Base-by-base conservation (phyloP, 139 green algal genomes). In the Chlamydomonas incerta region DNA sequence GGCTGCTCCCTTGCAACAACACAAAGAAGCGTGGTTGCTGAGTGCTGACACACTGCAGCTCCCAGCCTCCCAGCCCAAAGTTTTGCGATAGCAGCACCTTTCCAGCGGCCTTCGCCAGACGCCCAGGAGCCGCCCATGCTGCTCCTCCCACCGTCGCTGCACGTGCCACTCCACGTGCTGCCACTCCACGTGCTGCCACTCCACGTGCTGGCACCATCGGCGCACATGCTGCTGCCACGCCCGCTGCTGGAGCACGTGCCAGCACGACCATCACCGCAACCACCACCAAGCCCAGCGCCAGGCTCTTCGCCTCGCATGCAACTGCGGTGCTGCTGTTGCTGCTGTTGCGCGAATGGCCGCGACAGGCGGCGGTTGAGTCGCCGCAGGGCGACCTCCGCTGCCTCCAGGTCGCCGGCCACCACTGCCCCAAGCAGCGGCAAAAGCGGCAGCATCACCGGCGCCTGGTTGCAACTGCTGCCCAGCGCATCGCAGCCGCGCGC, bases 401-500 rank as follows among this genome's bases (percentile, higher is more conserved):
- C 50, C 15, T 8, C 47, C 26, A 52, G 41, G 31, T 80, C 72
- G 41, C 28, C 28, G 0, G 26, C 47, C 24, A 28, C 72, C 2
- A 47, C 72, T 46, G 72, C 72, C 72, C 46, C 47, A 8, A 80
- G 72, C 50, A 80, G 50, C 47, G 72, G 72, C 47, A 80, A 24
- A 11, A 80, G 72, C 1, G 72, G 72, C 29, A 80, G 29, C 72
- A 80, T 50, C n/a, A 17, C 50, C 6, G 67, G n/a, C 31, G 67
- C 8, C 11, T 6, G 55, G 8, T 8, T 8, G 8, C 41, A 50
- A 8, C 41, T 8, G 41, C 41, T 5, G 41, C 41, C 41, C 41
- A 50, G 41, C 41, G 6, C 41, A 50, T 8, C 41, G 8, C 41
- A 5, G 8, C 41, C n/a, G n/a, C n/a, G n/a, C n/a, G n/a, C n/a